Conservation (phyloP, 805 yeast genomes). For the Crinitomyces ghanaensis region DNA sequence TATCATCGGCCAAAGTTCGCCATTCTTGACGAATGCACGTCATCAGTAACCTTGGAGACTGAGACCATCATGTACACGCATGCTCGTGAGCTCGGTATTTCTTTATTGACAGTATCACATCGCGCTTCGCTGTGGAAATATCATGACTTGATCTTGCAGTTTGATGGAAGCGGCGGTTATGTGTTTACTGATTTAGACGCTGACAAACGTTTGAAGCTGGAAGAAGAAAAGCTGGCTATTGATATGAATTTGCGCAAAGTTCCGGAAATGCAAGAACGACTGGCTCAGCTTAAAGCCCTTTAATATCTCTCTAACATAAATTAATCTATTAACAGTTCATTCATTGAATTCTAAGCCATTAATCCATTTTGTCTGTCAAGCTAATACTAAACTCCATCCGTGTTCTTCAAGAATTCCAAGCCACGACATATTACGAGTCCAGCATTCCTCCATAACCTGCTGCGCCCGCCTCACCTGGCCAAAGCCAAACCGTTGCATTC, state of each 20-base stretch:
- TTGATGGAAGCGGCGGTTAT: conserved; percentile 75
- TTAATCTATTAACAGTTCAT: conserved; percentile 1
- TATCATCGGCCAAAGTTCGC: conserved; percentile 91
- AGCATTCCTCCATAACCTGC: conserved; percentile 39
- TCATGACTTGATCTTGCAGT: conserved; percentile 71
- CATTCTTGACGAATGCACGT: conserved; percentile 89
- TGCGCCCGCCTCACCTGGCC: conserved; percentile 35
- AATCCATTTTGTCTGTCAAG: conserved; percentile 26
- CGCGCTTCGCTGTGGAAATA: conserved; percentile 88
- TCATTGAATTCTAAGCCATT: background rate
- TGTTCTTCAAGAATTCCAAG: conserved; percentile 32
- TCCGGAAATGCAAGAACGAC: conserved; percentile 52
- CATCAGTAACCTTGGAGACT: conserved; percentile 84
- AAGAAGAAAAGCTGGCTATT: conserved; percentile 61
- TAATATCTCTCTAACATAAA: conserved; percentile 2
- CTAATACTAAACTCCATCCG: conserved; percentile 35
- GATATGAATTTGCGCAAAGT: conserved; percentile 64
- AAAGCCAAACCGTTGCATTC: conserved; percentile 34
- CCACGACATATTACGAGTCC: conserved; percentile 47
- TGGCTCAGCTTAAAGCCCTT: conserved; percentile 37
- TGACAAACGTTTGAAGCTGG: conserved; percentile 55
- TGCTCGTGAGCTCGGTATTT: conserved; percentile 69
- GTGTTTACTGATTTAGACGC: conserved; percentile 57
- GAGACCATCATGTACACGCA: conserved; percentile 80
- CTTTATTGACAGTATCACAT: conserved; percentile 84